Base-by-base conservation (phyloP, 2,329 filamentous ascomycete species). In the Colletotrichum echinochloae region DNA sequence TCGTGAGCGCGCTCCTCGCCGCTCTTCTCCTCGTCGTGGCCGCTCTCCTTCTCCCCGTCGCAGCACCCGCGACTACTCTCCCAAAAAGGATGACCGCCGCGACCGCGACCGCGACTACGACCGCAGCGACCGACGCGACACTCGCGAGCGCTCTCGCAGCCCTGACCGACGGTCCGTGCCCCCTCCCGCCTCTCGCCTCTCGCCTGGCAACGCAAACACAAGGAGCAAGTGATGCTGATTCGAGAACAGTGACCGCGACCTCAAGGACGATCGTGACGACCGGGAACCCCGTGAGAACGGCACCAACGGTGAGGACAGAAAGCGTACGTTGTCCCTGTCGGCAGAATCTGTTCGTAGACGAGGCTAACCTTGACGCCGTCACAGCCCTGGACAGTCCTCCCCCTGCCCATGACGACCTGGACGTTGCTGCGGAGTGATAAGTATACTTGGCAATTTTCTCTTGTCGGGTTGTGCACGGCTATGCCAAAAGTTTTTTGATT, bases 321-420 rank as follows among this genome's bases (percentile, higher is more conserved):
- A 98, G 90, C 90, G 95, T 97, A 83, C 74, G 81, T 78, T 70
- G 64, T 71, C 62, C 35, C 16, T n/a, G 14, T 60, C 9, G 48
- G 11, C 26, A 18, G n/a, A 5, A n/a, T 11, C 8, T 23, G 26
- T 14, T 37, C 8, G 20, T 30, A 20, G 11, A 26, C 35, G 20
- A 46, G 44, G 33, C 51, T 70, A 46, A 73, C 73, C 60, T 74
- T 76, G 65, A 76, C 65, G 66, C 37, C 68, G 26, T 30, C 18
- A 44, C 72, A 86, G 85, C 88, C 79, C 84, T 92, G 77, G 94
- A 97, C 75, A 94, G 93, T 77, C 92, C 94, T 75, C 90, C 93
- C 73, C 91, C 93, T 73, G 91, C 90, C 76, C 94, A 97, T 78
- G 96, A 99, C 81, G 96, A 99, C 79, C 89, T 98, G 79, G 96